Evolutionary conservation across 352 stramenopile genomes (phyloP), one percentile per base, ranked within the genome.

Genomic region (Thraustochytrium sp.): DNA sequence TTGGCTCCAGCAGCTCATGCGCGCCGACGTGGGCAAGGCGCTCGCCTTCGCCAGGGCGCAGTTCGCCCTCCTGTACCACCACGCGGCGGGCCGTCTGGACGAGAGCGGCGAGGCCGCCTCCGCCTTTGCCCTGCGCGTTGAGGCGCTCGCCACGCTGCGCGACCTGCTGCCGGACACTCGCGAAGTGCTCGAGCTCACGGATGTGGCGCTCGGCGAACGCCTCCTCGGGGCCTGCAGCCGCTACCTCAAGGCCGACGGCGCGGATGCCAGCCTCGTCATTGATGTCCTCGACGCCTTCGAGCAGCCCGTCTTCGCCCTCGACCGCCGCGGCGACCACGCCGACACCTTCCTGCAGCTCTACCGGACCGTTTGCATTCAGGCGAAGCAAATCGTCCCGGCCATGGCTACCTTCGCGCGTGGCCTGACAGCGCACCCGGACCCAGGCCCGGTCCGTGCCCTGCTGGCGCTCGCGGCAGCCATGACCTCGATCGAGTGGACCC

Each of bases 61-160:
- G 16, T 75, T 51, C n/a, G 48, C 62, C 0, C 62, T 75, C 26
- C 44, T 75, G 51, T 75, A 54, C 44, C 62, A 75, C 37, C 62
- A 75, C 44, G 62, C n/a, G 18, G 37, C 62, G 23, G 40, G 18
- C n/a, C 18, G 18, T 3, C 40, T 36, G 0, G 62, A 75, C 51
- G n/a, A 26, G 16, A 13, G 5, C n/a, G 23, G 16, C 1, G 26
- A 75, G n/a, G 4, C 44, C 11, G 31, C 51, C 5, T 11, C 4
- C 23, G 44, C 62, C 16, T 75, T 75, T 31, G 4, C 13, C 5
- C 18, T 23, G 5, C 62, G 62, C n/a, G 36, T 54, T 0, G 37
- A 54, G 44, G 62, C 62, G 44, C 62, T 75, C 23, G 26, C 16
- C 13, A 65, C 26, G 26, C 18, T 29, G 26, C 55, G 55, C 16